Evolutionary conservation across 2,329 filamentous ascomycete species (phyloP).

Genomic region (Blumeria graminis): DNA sequence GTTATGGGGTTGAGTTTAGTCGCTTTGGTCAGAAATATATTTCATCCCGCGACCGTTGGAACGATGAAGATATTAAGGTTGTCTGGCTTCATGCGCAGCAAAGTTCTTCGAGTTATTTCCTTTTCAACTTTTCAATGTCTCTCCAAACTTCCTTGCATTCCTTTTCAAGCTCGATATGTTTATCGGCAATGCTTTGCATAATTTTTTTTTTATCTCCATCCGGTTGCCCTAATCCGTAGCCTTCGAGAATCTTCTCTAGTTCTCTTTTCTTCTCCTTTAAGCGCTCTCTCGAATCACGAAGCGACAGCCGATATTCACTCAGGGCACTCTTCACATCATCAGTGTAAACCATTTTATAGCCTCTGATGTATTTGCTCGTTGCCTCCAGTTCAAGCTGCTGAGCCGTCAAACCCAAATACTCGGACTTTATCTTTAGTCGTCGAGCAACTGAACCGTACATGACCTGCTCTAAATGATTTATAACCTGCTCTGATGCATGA

Average conservation of each 20-base stretch:
- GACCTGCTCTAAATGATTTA: conserved; percentile 12
- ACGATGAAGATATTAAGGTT: too few species aligned
- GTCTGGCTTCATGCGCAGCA: too few species aligned
- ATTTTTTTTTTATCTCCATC: conserved; percentile 12
- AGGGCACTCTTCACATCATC: conserved; percentile 11
- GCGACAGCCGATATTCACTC: conserved; percentile 9
- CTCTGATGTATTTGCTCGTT: conserved; percentile 7
- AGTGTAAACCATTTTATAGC: conserved; percentile 11
- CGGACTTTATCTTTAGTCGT: conserved; percentile 6
- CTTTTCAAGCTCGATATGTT: conserved; percentile 12
- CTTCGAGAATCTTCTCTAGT: conserved; percentile 11
- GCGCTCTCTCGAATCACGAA: conserved; percentile 12
- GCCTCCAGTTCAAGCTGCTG: conserved; percentile 5
- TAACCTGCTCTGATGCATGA: conserved; percentile 7
- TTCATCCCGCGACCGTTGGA: conserved; percentile 1
- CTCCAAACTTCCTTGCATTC: conserved; percentile 13
- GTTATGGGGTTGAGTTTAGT: not conserved
- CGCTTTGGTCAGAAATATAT: not conserved
- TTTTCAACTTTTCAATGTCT: conserved; percentile 13
- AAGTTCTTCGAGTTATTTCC: not conserved
- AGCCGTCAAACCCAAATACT: conserved; percentile 7
- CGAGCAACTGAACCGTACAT: conserved; percentile 12
- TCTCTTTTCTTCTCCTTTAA: conserved; percentile 9
- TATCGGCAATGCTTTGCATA: conserved; percentile 15
- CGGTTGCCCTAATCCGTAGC: conserved; percentile 12